phyloP scores from a whole-genome alignment of 768 basidiomycete species.

The Serendipita indica region DNA sequence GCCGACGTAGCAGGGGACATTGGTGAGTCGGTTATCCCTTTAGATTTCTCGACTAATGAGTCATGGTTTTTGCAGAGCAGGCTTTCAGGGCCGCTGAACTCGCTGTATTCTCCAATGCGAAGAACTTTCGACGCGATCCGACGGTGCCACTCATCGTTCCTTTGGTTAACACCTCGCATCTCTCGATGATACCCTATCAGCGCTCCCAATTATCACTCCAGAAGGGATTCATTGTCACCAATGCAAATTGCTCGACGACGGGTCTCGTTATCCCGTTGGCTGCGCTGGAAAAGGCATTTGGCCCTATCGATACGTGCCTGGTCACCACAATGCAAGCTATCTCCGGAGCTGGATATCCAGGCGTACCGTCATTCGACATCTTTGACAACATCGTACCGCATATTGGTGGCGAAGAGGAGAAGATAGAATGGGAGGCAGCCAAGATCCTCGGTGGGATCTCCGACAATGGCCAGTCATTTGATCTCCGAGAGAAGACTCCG shows the following conservation, averaged over 20 bases:
- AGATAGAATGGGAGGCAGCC: slow-evolving; percentile 96
- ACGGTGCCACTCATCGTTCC: slow-evolving; percentile 91
- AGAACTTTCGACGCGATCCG: slow-evolving; percentile 86
- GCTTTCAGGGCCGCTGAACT: slow-evolving; percentile 79
- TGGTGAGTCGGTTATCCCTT: slow-evolving; percentile 35
- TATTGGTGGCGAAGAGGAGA: slow-evolving; percentile 90
- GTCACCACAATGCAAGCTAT: slow-evolving; percentile 97
- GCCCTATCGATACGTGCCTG: slow-evolving; percentile 81
- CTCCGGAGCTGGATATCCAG: slow-evolving; percentile 96
- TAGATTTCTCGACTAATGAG: slow-evolving; percentile 2
- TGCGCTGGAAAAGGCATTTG: slow-evolving; percentile 80
- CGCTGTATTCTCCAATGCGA: slow-evolving; percentile 92
- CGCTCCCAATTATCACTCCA: slow-evolving; percentile 48
- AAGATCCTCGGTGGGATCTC: slow-evolving; percentile 86
- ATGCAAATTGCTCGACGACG: slow-evolving; percentile 97
- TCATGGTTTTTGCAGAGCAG: slow-evolving; percentile 38
- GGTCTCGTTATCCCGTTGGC: slow-evolving; percentile 82
- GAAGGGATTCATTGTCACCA: slow-evolving; percentile 89
- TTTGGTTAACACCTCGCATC: slow-evolving; percentile 78
- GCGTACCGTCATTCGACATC: slow-evolving; percentile 77
- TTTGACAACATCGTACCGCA: slow-evolving; percentile 92
- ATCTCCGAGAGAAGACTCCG: slow-evolving; percentile 67
- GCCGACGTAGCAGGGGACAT: slow-evolving; percentile 90
- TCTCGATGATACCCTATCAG: slow-evolving; percentile 75
- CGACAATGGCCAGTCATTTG: slow-evolving; percentile 47